These are phyloP conservation scores for Umbilicus rupestris DNA, from an alignment of 164 flowering plant species.

Conservation along the genomic window DNA sequence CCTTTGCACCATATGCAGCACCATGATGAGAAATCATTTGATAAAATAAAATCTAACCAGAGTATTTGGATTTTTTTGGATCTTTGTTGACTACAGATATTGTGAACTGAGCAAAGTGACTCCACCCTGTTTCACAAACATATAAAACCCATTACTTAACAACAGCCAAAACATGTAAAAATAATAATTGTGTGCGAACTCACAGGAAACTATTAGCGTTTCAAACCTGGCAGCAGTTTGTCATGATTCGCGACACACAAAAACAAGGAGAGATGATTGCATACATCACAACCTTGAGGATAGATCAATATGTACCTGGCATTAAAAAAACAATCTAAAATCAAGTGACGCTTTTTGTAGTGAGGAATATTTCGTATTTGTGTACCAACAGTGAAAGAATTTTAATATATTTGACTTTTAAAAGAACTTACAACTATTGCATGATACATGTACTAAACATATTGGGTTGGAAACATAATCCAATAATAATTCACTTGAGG, in stretches of 20 bases:
- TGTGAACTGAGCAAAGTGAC: constrained; percentile 97
- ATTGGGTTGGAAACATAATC: too few relatives aligned
- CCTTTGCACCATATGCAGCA: background rate
- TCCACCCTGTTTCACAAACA: constrained; percentile 57
- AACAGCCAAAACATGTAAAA: constrained; percentile 2
- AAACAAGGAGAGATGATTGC: constrained; percentile 92
- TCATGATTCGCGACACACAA: constrained; percentile 99
- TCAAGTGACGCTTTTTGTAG: background rate
- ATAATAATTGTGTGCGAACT: background rate
- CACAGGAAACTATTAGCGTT: constrained; percentile 7
- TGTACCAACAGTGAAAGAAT: too few relatives aligned
- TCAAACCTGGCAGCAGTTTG: constrained; percentile 94
- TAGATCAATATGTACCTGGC: constrained; percentile 91
- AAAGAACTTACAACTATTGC: too few relatives aligned
- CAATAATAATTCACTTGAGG: too few relatives aligned
- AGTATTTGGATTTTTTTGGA: constrained; percentile 89
- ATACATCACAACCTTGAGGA: constrained; percentile 96
- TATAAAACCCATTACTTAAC: background rate
- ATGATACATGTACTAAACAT: too few relatives aligned
- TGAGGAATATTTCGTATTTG: too few relatives aligned
- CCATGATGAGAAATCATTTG: background rate
- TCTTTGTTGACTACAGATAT: constrained; percentile 94
- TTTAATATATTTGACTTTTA: too few relatives aligned
- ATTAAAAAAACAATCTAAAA: constrained; percentile 7
- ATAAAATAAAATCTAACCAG: constrained; percentile 43